phyloP scores from a whole-genome alignment of 73 alveolate species.

The Paramecium caudatum region DNA sequence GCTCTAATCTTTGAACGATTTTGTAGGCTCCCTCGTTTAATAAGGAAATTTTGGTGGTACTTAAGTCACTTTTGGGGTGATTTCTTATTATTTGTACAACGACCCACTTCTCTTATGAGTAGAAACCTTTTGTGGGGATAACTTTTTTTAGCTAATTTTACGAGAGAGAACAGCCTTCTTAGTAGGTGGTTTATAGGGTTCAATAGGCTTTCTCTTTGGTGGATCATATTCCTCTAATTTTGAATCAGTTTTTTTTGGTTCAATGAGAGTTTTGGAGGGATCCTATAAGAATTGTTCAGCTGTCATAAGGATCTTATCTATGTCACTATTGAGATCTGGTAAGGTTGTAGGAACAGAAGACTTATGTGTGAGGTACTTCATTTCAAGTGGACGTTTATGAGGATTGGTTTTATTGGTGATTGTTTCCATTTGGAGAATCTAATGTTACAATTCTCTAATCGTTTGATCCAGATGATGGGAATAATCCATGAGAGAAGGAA shows the following conservation, averaged over 20 bases:
- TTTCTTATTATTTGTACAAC: background rate
- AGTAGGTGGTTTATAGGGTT: background rate
- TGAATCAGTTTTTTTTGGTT: constrained; percentile 33
- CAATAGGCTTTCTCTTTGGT: constrained; percentile 13
- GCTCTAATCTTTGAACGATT: constrained; percentile 42
- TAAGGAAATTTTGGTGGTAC: background rate
- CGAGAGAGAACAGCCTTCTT: background rate
- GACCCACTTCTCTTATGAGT: constrained; percentile 36
- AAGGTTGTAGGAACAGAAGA: background rate
- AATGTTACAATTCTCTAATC: background rate
- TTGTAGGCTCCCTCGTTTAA: background rate
- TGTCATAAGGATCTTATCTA: constrained; percentile 17
- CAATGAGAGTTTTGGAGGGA: constrained; percentile 25
- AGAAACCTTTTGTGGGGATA: background rate
- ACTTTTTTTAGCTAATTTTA: constrained; percentile 18
- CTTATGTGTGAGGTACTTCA: constrained; percentile 8
- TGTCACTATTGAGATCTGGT: constrained; percentile 10
- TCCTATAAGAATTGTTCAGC: constrained; percentile 58
- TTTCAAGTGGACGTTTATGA: constrained; percentile 32
- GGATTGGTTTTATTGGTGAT: constrained; percentile 50
- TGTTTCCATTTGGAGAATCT: constrained; percentile 2
- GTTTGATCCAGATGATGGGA: constrained; percentile 19
- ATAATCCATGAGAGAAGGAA: constrained; percentile 24
- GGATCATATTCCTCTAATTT: constrained; percentile 38
- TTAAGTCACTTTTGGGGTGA: constrained; percentile 60